Evolutionary conservation across 192 early-diverging fungal species (phyloP), one percentile per base, ranked within the genome.

Genomic region (Obelidium mucronatum): DNA sequence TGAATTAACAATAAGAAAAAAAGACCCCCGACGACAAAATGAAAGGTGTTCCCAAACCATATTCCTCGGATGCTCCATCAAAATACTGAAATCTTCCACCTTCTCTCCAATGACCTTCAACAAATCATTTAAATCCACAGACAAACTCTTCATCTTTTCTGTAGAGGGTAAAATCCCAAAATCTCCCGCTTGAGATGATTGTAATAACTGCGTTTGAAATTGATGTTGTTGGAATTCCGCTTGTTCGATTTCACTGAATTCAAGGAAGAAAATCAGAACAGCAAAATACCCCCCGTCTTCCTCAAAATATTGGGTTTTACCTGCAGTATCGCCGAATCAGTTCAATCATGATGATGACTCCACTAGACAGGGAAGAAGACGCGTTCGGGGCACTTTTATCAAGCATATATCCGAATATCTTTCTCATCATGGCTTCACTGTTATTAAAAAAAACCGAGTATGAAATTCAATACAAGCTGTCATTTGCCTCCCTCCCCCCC

Each of bases 331-430:
- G 91, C 70, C 97, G 90, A 81, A 99, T 97, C 22, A 99, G 85
- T 85, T 99, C 97, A 72, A 99, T 97, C 75, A 99, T 93, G 67
- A 99, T 96, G 61, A 91, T 94, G 36, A 97, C 94, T 75, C 95
- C 96, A 80, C 96, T 98, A 67, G 91, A 94, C 35, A 99, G 87
- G 26, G 94, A 92, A 22, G 93, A 97, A 0, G 94, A 92, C 28
- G 93, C 90, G 78, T 93, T 85, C 17, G 94, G 92, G 6, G 92
- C 94, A 2, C 80, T 71, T 19, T 79, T 66, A 63, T 93, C 88
- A 8, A 99, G 89, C 98, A 99, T 99, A 74, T 90, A 98, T 48
- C 85, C 83, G 15, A 94, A 90, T 30, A 99, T 87, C 44, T 92
- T 86, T 30, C 83, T 73, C 55, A 97, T 91, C 15, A 91, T 93